These are phyloP conservation scores for Tanacetum coccineum DNA, from an alignment of 129 eudicot genomes.

Conservation along the genomic window DNA sequence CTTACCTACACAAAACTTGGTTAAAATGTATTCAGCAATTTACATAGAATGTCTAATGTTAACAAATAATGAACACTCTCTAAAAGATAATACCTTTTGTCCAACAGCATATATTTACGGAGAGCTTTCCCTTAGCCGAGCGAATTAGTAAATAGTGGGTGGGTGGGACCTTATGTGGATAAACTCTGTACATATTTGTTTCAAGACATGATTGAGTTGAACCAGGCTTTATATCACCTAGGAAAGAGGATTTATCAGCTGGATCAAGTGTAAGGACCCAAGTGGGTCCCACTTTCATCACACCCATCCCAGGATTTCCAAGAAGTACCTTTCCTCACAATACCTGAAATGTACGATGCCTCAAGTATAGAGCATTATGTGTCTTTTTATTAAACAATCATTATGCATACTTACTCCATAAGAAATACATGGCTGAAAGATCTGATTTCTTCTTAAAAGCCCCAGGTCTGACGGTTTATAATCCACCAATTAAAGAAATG, in stretches of 20 bases:
- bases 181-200: no score
- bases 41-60: no score
- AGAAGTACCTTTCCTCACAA: conserved; percentile 90
- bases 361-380: conserved; percentile 4
- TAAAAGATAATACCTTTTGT: conserved; percentile 64
- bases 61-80: background rate
- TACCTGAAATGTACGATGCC: conserved; percentile 44
- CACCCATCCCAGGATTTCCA: conserved; percentile 97
- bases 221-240: conserved; percentile 98
- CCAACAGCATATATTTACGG: conserved; percentile 85
- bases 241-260: conserved; percentile 93
- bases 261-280: conserved; percentile 79
- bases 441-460: conserved; percentile 96
- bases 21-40: no score
- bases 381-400: background rate
- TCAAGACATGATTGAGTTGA: no score
- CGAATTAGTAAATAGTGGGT: no score
- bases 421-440: no score
- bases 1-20: no score
- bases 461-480: conserved; percentile 82
- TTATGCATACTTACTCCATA: conserved; percentile 71
- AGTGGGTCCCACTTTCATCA: conserved; percentile 61
- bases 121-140: conserved; percentile 90
- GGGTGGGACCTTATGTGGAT: no score
- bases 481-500: conserved; percentile 45